These are phyloP conservation scores for Mentha longifolia DNA, from an alignment of 257 asterid species.

Conservation along the genomic window DNA sequence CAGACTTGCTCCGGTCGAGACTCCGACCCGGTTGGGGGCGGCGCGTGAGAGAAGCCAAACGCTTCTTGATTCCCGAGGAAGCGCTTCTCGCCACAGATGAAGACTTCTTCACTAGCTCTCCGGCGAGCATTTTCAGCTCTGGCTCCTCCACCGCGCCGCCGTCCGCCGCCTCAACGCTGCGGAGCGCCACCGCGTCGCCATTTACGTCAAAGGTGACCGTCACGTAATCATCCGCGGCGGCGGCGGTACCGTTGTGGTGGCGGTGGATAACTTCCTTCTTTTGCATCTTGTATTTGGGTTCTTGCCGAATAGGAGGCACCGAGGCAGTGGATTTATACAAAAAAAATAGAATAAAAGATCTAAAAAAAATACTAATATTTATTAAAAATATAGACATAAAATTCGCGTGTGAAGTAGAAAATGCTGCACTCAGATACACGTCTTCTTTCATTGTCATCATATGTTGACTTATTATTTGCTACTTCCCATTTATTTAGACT, in stretches of 20 bases:
- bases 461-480: not conserved
- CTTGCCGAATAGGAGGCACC: conserved; percentile 5
- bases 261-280: conserved; percentile 40
- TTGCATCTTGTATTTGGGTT: conserved; percentile 31
- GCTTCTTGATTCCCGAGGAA: conserved; percentile 56
- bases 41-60: conserved; percentile 56
- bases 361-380: too few relatives aligned
- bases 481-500: too few relatives aligned
- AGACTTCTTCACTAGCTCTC: conserved; percentile 68
- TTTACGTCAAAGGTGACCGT: conserved; percentile 87
- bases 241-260: conserved; percentile 56
- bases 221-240: conserved; percentile 61
- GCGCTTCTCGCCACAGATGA: conserved; percentile 67
- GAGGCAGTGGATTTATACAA: conserved; percentile 14
- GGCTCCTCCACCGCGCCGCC: conserved; percentile 68
- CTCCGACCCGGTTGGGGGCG: conserved; percentile 38
- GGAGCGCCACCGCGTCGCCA: conserved; percentile 92
- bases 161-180: conserved; percentile 78
- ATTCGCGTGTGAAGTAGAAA: too few relatives aligned
- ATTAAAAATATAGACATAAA: too few relatives aligned
- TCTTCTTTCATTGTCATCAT: not conserved
- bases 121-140: conserved; percentile 67
- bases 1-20: conserved; percentile 68
- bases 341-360: too few relatives aligned
- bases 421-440: too few relatives aligned